Evolutionary conservation across 495 filamentous ascomycete species (phyloP).

Genomic region (Hypoxylon lenormandii): DNA sequence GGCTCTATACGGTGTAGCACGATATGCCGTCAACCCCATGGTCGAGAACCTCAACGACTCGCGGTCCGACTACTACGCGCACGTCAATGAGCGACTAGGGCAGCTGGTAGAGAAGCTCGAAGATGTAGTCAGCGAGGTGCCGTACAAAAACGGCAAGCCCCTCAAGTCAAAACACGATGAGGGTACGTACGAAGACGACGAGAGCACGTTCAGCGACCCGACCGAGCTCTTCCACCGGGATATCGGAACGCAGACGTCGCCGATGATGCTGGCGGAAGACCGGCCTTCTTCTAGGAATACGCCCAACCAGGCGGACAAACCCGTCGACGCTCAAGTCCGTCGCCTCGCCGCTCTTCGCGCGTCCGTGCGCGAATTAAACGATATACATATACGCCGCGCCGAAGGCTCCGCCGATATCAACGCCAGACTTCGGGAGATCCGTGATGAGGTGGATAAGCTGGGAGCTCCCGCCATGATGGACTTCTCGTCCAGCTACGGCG

Average conservation of each 20-base stretch:
- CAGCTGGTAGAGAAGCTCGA: conserved; percentile 81
- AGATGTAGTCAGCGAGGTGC: conserved; percentile 70
- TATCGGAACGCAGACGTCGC: conserved; percentile 85
- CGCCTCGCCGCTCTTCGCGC: conserved; percentile 54
- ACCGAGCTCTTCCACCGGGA: conserved; percentile 93
- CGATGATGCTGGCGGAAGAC: conserved; percentile 50
- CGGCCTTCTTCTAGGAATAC: conserved; percentile 56
- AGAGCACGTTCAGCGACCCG: conserved; percentile 68
- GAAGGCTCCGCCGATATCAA: conserved; percentile 57
- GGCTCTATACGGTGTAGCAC: conserved; percentile 81
- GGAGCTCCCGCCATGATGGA: conserved; percentile 51
- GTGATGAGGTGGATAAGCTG: conserved; percentile 61
- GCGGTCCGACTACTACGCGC: conserved; percentile 81
- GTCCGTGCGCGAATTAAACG: conserved; percentile 66
- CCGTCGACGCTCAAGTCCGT: conserved; percentile 52
- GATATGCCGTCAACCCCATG: conserved; percentile 87
- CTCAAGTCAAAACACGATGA: conserved; percentile 32
- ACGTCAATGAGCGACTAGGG: conserved; percentile 71
- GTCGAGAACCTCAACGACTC: conserved; percentile 75
- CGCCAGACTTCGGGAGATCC: conserved; percentile 60
- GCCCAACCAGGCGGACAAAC: conserved; percentile 56
- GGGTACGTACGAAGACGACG: conserved; percentile 50
- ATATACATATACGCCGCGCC: conserved; percentile 56
- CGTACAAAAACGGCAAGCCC: conserved; percentile 47
- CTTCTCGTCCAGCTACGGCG: conserved; percentile 48